These are phyloP conservation scores for Globisporangium canariense DNA, from an alignment of 352 stramenopile species.

Conservation along the genomic window DNA sequence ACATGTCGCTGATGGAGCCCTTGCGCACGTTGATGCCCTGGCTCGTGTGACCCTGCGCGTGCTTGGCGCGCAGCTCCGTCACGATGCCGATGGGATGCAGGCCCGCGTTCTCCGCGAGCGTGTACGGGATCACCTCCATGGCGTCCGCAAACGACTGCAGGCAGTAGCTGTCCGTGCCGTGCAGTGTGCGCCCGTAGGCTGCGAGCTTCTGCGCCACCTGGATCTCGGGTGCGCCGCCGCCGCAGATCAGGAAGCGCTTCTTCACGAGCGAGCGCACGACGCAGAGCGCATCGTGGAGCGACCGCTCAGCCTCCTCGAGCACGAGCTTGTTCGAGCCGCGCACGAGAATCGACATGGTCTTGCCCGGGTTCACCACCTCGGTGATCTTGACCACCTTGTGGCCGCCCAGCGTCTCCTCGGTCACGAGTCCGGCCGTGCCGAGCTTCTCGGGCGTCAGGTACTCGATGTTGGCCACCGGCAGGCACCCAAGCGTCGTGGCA, in stretches of 20 bases:
- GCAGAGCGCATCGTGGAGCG: slow-evolving; percentile 98
- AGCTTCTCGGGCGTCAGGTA: slow-evolving; percentile 97
- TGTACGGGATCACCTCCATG: slow-evolving; percentile 99
- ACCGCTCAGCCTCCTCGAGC: slow-evolving; percentile 97
- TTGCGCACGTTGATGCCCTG: slow-evolving; percentile 97
- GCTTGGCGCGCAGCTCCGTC: slow-evolving; percentile 93
- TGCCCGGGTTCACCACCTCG: slow-evolving; percentile 93
- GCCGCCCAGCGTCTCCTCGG: slow-evolving; percentile 94
- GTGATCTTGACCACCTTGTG: slow-evolving; percentile 99
- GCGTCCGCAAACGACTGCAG: slow-evolving; percentile 96
- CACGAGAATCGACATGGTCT: slow-evolving; percentile 98
- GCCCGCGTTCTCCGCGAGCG: slow-evolving; percentile 98
- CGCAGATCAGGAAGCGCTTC: slow-evolving; percentile 97
- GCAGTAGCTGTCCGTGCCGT: slow-evolving; percentile 96
- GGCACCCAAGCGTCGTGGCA: slow-evolving; percentile 93
- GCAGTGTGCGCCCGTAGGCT: slow-evolving; percentile 91
- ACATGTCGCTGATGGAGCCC: slow-evolving; percentile 98
- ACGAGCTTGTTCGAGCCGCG: slow-evolving; percentile 98
- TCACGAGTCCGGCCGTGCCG: slow-evolving; percentile 91
- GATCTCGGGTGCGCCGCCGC: slow-evolving; percentile 96
- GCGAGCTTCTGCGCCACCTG: slow-evolving; percentile 94
- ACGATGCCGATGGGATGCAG: slow-evolving; percentile 99
- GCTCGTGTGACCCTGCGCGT: slow-evolving; percentile 90
- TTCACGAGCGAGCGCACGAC: slow-evolving; percentile 98
- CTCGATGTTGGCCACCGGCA: slow-evolving; percentile 98